Evolutionary conservation across 257 asterid genomes (phyloP), one percentile per base, ranked within the genome.

Genomic region (Pogostemon cablin): DNA sequence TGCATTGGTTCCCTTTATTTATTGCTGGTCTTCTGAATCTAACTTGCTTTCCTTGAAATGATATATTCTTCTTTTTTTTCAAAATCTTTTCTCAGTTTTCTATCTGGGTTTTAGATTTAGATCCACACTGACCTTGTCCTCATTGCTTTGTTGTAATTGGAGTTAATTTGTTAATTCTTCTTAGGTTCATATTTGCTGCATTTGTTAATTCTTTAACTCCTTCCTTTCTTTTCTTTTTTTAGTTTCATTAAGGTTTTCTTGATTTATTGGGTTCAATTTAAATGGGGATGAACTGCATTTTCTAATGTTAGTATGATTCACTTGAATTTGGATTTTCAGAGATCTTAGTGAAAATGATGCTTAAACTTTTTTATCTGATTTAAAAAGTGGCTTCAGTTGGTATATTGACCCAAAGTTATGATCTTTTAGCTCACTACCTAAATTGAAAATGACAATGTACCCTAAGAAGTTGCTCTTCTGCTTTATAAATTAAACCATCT

Each of bases 21-120:
- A 0, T 37, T 39, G 43, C 48, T 60, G 8, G 49, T 65, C 15
- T 49, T 41, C 10, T 38, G 61, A 47, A 53, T 70, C 65, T 52
- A 49, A 6, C 6, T 47, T 70, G 10, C 67, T 44, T 65, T 68
- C 20, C 38, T 72, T 65, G 57, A 2, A 34, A 43, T 9, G 15
- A 52, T 3, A 2, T 32, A 1, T 71, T 34, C 9, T 25, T 39
- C 40, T 9, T 57, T 32, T 43, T 32, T n/a, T 53, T 46, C 7
- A 6, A 7, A 2, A 38, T 41, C 3, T 52, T 58, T 2, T 62
- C 35, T 15, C 10, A 3, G 2, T 70, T 46, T 55, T 12, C 61
- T 62, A 59, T 68, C 42, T 59, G 67, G 72, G 78, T 15, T 69
- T 68, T 71, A 40, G 71, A 78, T 68, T 60, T 75, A 78, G 83